Evolutionary conservation across 805 yeast genomes (phyloP), one percentile per base, ranked within the genome.

Genomic region (Pichia cabralensis): DNA sequence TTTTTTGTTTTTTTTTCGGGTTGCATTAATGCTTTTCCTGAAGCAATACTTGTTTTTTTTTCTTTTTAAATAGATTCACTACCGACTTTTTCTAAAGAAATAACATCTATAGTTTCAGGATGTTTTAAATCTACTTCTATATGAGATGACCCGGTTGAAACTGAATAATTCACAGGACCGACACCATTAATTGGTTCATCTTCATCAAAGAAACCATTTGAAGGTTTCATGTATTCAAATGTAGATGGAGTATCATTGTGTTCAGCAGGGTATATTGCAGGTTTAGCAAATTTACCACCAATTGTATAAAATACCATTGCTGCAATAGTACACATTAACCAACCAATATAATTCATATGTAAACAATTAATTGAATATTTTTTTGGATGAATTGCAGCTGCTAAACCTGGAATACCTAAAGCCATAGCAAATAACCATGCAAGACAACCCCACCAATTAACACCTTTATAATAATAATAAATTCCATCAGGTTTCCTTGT

Each of bases 391-490:
- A 46, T 46, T 16, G 55, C 48, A 15, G 49, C 44, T 36, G 52
- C 53, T 19, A 52, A 36, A 21, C 57, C 56, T 7, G 54, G 55
- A 27, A 52, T 51, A n/a, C 49, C 53, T 15, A 49, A 35, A 14
- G 30, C 28, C 37, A 38, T 40, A 16, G 41, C 40, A 15, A 35
- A 17, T 5, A 42, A 20, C 33, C 39, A 44, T 7, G 55, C 33
- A 40, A 44, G 13, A 36, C 28, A 25, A 23, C 38, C 52, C 49
- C 48, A 23, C 40, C 43, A 7, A 28, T 26, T 19, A 21, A 40
- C 13, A 36, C 53, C 49, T 39, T 36, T 30, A n/a, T 24, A 38
- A 16, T 26, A 36, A 11, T 62, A 67, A 41, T 67, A 71, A 22
- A 46, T 33, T 15, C 46, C 40, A n/a, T 49, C 39, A 5, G 51